phyloP scores from a whole-genome alignment of 2,329 filamentous ascomycete species.

The Venturia oleaginea region DNA sequence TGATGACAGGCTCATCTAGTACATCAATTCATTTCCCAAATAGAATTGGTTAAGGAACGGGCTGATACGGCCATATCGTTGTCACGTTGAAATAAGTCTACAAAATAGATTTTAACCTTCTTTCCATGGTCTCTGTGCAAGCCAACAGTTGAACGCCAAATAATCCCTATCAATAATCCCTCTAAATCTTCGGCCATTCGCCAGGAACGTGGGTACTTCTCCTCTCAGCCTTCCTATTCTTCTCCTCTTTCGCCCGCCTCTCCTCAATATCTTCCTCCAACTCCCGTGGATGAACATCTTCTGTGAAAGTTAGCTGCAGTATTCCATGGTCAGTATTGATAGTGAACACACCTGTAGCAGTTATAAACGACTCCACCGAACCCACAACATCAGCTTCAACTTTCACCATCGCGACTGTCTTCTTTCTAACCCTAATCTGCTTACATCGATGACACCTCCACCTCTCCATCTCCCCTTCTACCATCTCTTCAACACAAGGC shows the following conservation, averaged over 20 bases:
- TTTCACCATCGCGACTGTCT: neutral
- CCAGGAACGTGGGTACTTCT: neutral
- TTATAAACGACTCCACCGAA: neutral
- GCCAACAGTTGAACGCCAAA: no score
- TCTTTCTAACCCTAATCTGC: neutral
- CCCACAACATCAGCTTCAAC: neutral
- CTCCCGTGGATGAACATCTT: neutral
- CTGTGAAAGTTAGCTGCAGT: neutral
- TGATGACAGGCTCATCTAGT: no score
- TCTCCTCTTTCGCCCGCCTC: neutral
- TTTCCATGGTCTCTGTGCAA: no score
- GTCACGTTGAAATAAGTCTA: no score
- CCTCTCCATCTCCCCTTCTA: neutral
- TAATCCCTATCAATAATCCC: no score
- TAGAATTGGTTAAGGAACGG: no score
- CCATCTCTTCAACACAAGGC: neutral
- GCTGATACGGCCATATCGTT: no score
- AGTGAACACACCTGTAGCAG: neutral
- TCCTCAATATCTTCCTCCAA: neutral
- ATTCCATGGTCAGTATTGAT: neutral
- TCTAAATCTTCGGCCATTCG: neutral
- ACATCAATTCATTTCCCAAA: no score
- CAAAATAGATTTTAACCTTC: no score
- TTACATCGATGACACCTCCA: neutral
- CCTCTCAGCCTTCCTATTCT: neutral